phyloP scores from a whole-genome alignment of 2,329 filamentous ascomycete genomes.

The Fusarium longipes region DNA sequence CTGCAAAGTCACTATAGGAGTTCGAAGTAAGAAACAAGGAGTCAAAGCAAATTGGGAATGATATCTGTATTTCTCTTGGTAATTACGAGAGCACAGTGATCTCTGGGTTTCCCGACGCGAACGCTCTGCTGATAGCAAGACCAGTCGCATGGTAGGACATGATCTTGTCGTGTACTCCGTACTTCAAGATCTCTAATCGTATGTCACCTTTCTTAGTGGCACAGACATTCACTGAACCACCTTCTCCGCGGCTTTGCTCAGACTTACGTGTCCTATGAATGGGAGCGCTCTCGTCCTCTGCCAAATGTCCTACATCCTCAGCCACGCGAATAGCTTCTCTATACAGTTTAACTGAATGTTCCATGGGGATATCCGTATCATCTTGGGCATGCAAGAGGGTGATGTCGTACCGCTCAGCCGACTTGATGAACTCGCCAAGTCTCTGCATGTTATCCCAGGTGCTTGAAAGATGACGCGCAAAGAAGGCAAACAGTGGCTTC shows the following conservation, averaged over 20 bases:
- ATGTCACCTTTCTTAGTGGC: conserved; percentile 56
- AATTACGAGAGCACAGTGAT: not conserved
- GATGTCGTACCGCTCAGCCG: conserved; percentile 50
- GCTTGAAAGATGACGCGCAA: conserved; percentile 56
- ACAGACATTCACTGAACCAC: conserved; percentile 60
- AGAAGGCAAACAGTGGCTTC: conserved; percentile 55
- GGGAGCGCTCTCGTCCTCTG: conserved; percentile 13
- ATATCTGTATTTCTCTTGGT: not conserved
- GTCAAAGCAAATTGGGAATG: not conserved
- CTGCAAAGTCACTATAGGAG: not conserved
- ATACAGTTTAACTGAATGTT: conserved; percentile 58
- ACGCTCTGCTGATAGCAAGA: conserved; percentile 53
- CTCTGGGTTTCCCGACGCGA: conserved; percentile 4
- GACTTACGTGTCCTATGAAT: conserved; percentile 31
- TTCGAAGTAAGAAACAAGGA: not conserved
- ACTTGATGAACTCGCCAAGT: conserved; percentile 51
- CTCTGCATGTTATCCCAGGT: conserved; percentile 59
- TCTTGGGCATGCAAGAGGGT: conserved; percentile 59
- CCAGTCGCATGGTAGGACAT: conserved; percentile 63
- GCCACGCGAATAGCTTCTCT: conserved; percentile 59
- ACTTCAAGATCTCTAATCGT: conserved; percentile 61
- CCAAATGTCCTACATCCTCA: conserved; percentile 50
- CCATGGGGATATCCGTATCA: conserved; percentile 58
- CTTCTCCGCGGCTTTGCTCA: conserved; percentile 51
- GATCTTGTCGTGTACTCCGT: conserved; percentile 62